Evolutionary conservation across 441 rosid genomes (phyloP).

Genomic region (Biscutella laevigata): DNA sequence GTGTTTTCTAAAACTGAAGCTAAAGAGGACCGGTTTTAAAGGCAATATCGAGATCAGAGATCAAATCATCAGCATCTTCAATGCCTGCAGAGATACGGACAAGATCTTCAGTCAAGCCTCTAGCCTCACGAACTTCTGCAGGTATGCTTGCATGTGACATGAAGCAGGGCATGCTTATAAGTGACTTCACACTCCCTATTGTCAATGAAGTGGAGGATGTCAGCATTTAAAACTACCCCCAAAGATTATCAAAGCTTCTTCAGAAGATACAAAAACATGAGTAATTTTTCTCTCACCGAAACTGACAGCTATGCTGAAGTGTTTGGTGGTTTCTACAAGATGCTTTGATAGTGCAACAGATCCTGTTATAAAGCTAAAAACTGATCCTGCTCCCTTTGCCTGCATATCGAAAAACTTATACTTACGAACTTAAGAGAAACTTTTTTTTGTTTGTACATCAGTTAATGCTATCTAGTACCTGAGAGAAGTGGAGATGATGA

Average conservation of each 20-base stretch:
- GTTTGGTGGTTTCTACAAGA: conserved; percentile 72
- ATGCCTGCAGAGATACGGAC: conserved; percentile 83
- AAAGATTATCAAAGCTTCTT: neutral
- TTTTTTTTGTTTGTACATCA: neutral
- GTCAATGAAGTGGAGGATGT: neutral
- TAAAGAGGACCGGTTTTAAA: conserved; percentile 50
- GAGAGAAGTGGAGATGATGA: conserved; percentile 71
- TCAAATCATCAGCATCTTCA: conserved; percentile 78
- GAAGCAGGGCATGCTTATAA: conserved; percentile 93
- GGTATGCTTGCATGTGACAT: conserved; percentile 98
- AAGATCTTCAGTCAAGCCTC: conserved; percentile 90
- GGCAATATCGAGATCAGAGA: conserved; percentile 69
- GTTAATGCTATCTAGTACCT: conserved; percentile 34
- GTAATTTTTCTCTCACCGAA: conserved; percentile 49
- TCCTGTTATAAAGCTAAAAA: conserved; percentile 83
- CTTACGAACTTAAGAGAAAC: too few relatives aligned
- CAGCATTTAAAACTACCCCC: neutral
- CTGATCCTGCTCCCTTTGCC: conserved; percentile 92
- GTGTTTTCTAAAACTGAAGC: neutral
- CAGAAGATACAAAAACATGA: neutral
- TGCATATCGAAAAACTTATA: conserved; percentile 31
- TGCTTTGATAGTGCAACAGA: conserved; percentile 77
- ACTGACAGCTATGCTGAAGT: conserved; percentile 89
- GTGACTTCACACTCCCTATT: conserved; percentile 85
- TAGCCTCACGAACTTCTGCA: conserved; percentile 62